phyloP scores from a whole-genome alignment of 2,329 filamentous ascomycete species.

The Penicillium sp. region DNA sequence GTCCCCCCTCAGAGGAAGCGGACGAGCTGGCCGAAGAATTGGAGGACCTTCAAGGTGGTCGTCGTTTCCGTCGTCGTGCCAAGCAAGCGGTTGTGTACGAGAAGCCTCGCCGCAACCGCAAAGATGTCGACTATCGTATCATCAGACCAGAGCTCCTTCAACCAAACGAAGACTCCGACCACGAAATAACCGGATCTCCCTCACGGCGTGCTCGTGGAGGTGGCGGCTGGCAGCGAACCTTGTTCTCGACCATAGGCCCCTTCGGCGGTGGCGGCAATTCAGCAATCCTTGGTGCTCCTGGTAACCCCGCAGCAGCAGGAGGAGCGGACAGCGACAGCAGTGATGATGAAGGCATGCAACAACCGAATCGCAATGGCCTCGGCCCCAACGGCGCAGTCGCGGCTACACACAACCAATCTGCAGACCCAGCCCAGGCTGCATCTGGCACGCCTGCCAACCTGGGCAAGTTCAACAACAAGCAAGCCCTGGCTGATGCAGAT shows the following conservation, averaged over 20 bases:
- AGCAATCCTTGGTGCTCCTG: slow-evolving; percentile 72
- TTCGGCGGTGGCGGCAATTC: slow-evolving; percentile 80
- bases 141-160: slow-evolving; percentile 71
- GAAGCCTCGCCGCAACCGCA: slow-evolving; percentile 58
- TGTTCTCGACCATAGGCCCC: slow-evolving; percentile 89
- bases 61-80: slow-evolving; percentile 43
- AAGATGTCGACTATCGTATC: slow-evolving; percentile 83
- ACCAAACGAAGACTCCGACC: slow-evolving; percentile 74
- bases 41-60: slow-evolving; percentile 52
- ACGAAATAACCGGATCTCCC: slow-evolving; percentile 65
- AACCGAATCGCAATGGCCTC: slow-evolving; percentile 62
- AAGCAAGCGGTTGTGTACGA: slow-evolving; percentile 41
- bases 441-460: slow-evolving; percentile 75
- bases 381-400: slow-evolving; percentile 55
- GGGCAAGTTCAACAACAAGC: slow-evolving; percentile 90
- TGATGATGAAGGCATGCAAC: slow-evolving; percentile 80
- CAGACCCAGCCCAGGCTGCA: slow-evolving; percentile 57
- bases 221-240: slow-evolving; percentile 70
- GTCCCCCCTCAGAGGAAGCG: slow-evolving; percentile 49
- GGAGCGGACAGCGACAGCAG: slow-evolving; percentile 94
- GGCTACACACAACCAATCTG: slow-evolving; percentile 56
- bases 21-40: slow-evolving; percentile 63
- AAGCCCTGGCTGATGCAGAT: slow-evolving; percentile 89
- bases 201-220: slow-evolving; percentile 66
- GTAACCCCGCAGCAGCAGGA: slow-evolving; percentile 67